Evolutionary conservation across 202 grass and related monocot genomes (phyloP).

Genomic region (Setaria italica): DNA sequence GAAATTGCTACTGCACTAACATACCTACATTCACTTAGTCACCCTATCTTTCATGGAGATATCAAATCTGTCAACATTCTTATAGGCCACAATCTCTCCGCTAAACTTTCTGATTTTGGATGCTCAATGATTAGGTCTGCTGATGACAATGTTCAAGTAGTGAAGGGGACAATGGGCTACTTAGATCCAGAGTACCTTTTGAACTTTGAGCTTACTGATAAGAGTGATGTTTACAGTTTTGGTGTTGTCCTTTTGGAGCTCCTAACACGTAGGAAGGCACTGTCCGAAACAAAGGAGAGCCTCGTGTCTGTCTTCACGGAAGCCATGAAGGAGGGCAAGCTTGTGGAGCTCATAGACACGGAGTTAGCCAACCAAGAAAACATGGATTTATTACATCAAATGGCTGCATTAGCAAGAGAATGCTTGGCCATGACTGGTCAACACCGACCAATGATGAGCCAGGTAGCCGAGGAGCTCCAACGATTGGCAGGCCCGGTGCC

Average conservation of each 20-base stretch:
- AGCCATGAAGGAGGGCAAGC: slow-evolving; percentile 11
- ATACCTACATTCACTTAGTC: slow-evolving; percentile 41
- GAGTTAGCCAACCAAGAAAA: neutral
- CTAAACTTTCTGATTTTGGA: slow-evolving; percentile 57
- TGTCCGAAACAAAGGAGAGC: slow-evolving; percentile 25
- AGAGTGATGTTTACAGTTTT: slow-evolving; percentile 60
- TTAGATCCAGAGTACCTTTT: slow-evolving; percentile 55
- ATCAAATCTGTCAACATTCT: slow-evolving; percentile 56
- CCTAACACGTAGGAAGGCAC: slow-evolving; percentile 36
- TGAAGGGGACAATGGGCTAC: slow-evolving; percentile 53
- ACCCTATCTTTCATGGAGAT: slow-evolving; percentile 45
- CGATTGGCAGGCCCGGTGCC: too few species aligned
- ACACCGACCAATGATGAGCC: slow-evolving; percentile 32
- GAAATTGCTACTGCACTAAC: slow-evolving; percentile 41
- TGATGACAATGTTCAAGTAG: slow-evolving; percentile 1
- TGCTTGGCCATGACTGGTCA: neutral
- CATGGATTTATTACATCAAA: neutral
- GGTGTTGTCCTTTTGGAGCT: slow-evolving; percentile 56
- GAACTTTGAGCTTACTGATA: slow-evolving; percentile 47
- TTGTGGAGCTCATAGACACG: slow-evolving; percentile 26
- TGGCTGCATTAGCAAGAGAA: neutral
- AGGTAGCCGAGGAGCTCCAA: slow-evolving; percentile 11
- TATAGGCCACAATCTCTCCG: slow-evolving; percentile 15
- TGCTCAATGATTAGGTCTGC: slow-evolving; percentile 28
- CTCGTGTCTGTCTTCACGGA: slow-evolving; percentile 28